These are phyloP conservation scores for Magnolia changhungtana DNA, from an alignment of 164 flowering plant species.

Conservation along the genomic window DNA sequence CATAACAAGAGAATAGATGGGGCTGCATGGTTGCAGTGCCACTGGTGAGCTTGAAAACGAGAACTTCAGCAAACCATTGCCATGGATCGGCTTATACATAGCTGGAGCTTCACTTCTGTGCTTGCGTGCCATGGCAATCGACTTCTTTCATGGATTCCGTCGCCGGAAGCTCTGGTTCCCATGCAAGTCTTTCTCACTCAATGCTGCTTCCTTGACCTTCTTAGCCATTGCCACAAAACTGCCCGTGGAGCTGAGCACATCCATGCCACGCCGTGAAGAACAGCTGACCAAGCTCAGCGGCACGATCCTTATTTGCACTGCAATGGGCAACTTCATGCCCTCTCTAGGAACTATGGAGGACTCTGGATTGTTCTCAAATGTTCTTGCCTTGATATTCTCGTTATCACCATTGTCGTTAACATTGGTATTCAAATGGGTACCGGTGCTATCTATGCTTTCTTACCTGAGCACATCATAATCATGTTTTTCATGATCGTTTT, in stretches of 20 bases:
- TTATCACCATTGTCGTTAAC: constrained; percentile 48
- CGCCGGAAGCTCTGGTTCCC: constrained; percentile 58
- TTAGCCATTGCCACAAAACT: constrained; percentile 49
- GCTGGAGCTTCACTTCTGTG: constrained; percentile 54
- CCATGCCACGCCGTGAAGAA: constrained; percentile 51
- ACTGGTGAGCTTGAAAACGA: constrained; percentile 23
- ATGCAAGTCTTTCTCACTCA: constrained; percentile 48
- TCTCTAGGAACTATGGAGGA: constrained; percentile 51
- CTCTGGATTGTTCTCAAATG: constrained; percentile 35
- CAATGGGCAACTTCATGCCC: constrained; percentile 59
- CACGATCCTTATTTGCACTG: constrained; percentile 42
- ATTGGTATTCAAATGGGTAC: constrained; percentile 53
- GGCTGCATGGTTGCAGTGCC: too few relatives aligned
- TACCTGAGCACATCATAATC: constrained; percentile 36
- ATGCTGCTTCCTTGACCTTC: constrained; percentile 53
- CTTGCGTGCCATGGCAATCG: constrained; percentile 42
- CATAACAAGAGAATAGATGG: too few relatives aligned
- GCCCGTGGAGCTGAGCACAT: constrained; percentile 56
- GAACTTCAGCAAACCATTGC: constrained; percentile 23
- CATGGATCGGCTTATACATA: constrained; percentile 35
- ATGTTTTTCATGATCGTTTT: constrained; percentile 38
- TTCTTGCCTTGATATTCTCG: constrained; percentile 57
- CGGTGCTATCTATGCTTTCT: constrained; percentile 43
- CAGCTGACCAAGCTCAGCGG: constrained; percentile 64
- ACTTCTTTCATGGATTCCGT: constrained; percentile 35